Percentiles rank a stretch among this genome's conserved stretches.
Conservation (phyloP, 176 grass and related monocot genomes). For the Carex kokanica region DNA sequence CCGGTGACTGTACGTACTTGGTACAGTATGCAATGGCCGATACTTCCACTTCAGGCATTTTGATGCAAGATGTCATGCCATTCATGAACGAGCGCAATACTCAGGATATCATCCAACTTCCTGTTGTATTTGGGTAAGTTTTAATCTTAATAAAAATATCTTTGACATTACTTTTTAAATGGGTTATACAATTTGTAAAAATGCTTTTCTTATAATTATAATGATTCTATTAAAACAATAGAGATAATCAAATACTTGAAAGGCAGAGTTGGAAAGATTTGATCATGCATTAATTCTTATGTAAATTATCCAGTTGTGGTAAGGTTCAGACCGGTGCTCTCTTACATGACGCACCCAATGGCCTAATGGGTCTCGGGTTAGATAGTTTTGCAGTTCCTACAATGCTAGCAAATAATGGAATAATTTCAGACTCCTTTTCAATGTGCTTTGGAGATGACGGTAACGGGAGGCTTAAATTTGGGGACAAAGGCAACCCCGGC, state of each 20-base stretch:
- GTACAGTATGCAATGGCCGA: slow-evolving; percentile 42
- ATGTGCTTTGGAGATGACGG: slow-evolving; percentile 76
- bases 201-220: neutral
- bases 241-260: neutral
- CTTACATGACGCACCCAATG: slow-evolving; percentile 35
- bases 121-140: slow-evolving; percentile 59
- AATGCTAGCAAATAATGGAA: slow-evolving; percentile 27
- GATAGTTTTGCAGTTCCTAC: slow-evolving; percentile 59
- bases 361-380: slow-evolving; percentile 66
- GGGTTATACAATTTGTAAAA: neutral
- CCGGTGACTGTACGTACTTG: slow-evolving; percentile 48
- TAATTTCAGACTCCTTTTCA: slow-evolving; percentile 66
- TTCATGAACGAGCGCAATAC: slow-evolving; percentile 25
- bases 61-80: slow-evolving; percentile 69
- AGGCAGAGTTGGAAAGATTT: neutral
- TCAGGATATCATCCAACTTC: slow-evolving; percentile 26
- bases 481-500: slow-evolving; percentile 47
- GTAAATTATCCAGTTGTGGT: slow-evolving; percentile 32
- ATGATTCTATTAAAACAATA: neutral
- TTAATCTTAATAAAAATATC: neutral
- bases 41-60: slow-evolving; percentile 70
- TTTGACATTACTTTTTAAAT: neutral
- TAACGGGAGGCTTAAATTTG: slow-evolving; percentile 69
- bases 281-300: neutral
- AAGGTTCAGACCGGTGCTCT: slow-evolving; percentile 55